A percentile compares a stretch with the other conserved stretches of the same genome.
Evolutionary conservation across 352 stramenopile species (phyloP).

Genomic region (Pythium rhizo-oryzae): DNA sequence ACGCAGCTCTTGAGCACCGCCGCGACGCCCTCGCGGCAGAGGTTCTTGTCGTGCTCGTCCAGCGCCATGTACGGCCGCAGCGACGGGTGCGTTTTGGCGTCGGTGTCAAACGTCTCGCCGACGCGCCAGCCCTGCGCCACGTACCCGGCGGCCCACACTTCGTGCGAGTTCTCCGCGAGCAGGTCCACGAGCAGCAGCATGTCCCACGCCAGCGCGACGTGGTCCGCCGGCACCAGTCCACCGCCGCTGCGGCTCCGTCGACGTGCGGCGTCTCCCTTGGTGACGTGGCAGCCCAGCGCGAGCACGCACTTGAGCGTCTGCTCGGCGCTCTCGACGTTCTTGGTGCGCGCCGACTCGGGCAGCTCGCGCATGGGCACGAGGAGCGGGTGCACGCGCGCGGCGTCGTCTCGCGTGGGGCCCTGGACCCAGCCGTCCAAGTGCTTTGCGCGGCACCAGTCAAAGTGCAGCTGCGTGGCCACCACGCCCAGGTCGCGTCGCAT

Average conservation of each 20-base stretch:
- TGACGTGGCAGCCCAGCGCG: conserved; percentile 51
- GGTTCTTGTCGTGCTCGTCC: conserved; percentile 50
- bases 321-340: conserved; percentile 52
- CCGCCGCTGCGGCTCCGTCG: too few relatives aligned
- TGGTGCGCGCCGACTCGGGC: conserved; percentile 32
- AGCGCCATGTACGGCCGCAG: conserved; percentile 64
- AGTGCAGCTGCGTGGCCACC: conserved; percentile 63
- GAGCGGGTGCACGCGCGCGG: conserved; percentile 45
- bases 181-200: conserved; percentile 69
- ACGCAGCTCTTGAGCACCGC: conserved; percentile 61
- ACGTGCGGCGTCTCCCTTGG: conserved; percentile 13
- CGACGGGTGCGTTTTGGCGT: conserved; percentile 51
- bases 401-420: conserved; percentile 43
- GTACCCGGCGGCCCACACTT: conserved; percentile 66
- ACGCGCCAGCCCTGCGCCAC: conserved; percentile 43
- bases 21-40: conserved; percentile 48
- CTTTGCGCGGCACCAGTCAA: conserved; percentile 65
- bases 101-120: conserved; percentile 43
- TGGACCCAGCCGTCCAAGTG: conserved; percentile 48
- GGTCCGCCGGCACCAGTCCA: conserved; percentile 33
- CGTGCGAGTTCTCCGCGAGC: conserved; percentile 69
- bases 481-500: conserved; percentile 36
- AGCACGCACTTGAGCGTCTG: conserved; percentile 67
- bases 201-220: conserved; percentile 57
- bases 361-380: conserved; percentile 58